Conservation (phyloP, 179 eudicot species). For the Monotropa hypopitys region DNA sequence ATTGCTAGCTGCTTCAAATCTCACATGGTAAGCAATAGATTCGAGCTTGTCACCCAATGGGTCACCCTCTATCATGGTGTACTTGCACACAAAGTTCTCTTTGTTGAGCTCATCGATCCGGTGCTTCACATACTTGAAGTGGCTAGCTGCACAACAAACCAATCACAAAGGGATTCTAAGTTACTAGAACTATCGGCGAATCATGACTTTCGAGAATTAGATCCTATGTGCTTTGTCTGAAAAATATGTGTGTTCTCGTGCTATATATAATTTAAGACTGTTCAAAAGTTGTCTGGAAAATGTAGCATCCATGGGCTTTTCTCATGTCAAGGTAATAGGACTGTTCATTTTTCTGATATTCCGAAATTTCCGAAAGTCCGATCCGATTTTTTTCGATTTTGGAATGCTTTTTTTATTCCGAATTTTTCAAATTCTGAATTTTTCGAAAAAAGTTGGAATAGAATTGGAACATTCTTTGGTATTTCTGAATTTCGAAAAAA, state of each 20-base stretch:
- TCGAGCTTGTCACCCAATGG: slow-evolving; percentile 9
- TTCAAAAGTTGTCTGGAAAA: no score
- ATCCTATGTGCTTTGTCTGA: neutral
- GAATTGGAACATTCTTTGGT: no score
- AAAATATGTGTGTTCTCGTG: neutral
- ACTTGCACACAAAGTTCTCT: slow-evolving; percentile 11
- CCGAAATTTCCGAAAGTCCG: no score
- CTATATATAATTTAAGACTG: no score
- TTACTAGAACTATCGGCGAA: neutral
- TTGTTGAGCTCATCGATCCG: slow-evolving; percentile 12
- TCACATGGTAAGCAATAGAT: slow-evolving; percentile 9
- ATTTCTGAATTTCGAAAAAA: no score
- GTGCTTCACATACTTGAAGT: slow-evolving; percentile 16
- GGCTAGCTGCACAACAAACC: slow-evolving; percentile 7
- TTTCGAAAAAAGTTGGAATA: no score
- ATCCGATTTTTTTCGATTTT: no score
- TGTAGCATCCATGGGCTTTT: no score
- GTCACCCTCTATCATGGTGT: slow-evolving; percentile 18
- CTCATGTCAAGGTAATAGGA: no score
- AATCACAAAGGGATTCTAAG: neutral
- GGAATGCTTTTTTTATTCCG: no score
- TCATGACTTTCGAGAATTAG: neutral
- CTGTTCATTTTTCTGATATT: no score
- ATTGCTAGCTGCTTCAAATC: slow-evolving; percentile 7
- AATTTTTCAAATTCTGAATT: no score